phyloP scores from a whole-genome alignment of 176 grass and related monocot genomes.

The Thalia dealbata region DNA sequence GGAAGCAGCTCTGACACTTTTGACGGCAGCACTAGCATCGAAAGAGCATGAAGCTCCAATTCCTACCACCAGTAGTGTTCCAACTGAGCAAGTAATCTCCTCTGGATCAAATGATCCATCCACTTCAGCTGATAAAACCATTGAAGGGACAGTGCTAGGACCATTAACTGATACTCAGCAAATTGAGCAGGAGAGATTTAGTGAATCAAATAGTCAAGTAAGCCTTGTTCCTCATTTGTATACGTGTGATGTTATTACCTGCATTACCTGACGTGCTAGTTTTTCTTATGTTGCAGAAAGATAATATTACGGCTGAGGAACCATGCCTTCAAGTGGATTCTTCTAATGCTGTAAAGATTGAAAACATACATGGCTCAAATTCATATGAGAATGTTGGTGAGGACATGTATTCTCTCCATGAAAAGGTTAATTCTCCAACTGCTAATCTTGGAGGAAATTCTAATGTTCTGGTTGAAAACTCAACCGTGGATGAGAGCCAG shows the following conservation, averaged over 20 bases:
- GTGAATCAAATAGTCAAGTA: conserved; percentile 32
- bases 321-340: conserved; percentile 27
- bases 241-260: background rate
- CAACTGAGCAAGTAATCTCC: conserved; percentile 25
- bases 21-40: conserved; percentile 66
- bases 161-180: conserved; percentile 33
- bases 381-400: conserved; percentile 17
- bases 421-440: conserved; percentile 16
- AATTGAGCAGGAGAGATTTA: conserved; percentile 18
- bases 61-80: conserved; percentile 9
- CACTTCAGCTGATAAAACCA: conserved; percentile 40
- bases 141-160: conserved; percentile 14
- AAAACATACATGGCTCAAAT: conserved; percentile 25
- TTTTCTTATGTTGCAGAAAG: conserved; percentile 37
- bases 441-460: conserved; percentile 10
- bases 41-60: conserved; percentile 32
- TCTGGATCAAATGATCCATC: conserved; percentile 31
- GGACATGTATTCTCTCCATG: conserved; percentile 16
- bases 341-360: conserved; percentile 24
- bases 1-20: conserved; percentile 65
- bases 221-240: conserved; percentile 16
- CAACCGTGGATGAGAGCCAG: conserved; percentile 6
- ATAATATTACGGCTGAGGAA: conserved; percentile 18
- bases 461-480: conserved; percentile 12
- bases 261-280: conserved; percentile 1